phyloP scores from a whole-genome alignment of 1,139 yeast species.

The Candida albicans region DNA sequence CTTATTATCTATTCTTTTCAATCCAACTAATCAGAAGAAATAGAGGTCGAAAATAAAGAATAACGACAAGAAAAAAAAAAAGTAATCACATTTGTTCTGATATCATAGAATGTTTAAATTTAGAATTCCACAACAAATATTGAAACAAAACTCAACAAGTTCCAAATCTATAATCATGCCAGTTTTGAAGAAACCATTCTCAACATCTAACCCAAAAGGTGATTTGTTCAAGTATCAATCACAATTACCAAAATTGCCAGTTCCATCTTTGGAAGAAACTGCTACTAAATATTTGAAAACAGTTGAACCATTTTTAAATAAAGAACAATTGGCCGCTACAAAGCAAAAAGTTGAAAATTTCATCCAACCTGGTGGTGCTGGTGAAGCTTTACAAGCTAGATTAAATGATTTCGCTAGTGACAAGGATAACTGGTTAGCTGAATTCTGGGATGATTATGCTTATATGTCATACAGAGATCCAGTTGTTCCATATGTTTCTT shows the following conservation, averaged over 20 bases:
- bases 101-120: constrained; percentile 12
- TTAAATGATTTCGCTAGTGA: constrained; percentile 57
- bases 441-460: constrained; percentile 94
- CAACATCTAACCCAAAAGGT: constrained; percentile 52
- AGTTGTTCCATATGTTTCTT: constrained; percentile 89
- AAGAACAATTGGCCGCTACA: constrained; percentile 55
- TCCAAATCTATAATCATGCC: constrained; percentile 14
- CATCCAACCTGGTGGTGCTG: constrained; percentile 51
- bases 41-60: constrained; percentile 1
- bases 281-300: constrained; percentile 68
- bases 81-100: background rate
- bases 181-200: constrained; percentile 23
- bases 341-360: constrained; percentile 67
- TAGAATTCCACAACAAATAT: constrained; percentile 10
- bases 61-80: background rate
- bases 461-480: constrained; percentile 92
- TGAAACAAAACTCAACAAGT: constrained; percentile 6
- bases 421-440: constrained; percentile 86
- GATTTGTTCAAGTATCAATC: constrained; percentile 72
- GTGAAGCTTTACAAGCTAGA: constrained; percentile 67
- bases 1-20: background rate
- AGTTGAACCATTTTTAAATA: constrained; percentile 64
- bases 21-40: background rate
- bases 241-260: constrained; percentile 81
- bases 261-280: constrained; percentile 77